phyloP scores from a whole-genome alignment of 1,139 yeast genomes.

The Saccharomyces pastorianus region DNA sequence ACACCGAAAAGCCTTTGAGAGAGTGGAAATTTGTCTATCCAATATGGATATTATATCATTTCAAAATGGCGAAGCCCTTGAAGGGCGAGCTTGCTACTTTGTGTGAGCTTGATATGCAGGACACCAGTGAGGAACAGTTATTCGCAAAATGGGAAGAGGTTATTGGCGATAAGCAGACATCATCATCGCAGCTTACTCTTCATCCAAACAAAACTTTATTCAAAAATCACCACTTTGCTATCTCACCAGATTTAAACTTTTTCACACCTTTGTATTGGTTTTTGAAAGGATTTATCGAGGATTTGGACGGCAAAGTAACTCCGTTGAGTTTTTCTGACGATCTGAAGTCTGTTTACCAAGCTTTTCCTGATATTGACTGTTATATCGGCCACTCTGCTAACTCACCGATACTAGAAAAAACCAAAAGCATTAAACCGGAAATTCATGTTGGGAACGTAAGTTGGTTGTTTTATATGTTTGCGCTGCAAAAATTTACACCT shows the following conservation, averaged over 20 bases:
- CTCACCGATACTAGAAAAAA: conserved; percentile 34
- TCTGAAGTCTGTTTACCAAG: not conserved
- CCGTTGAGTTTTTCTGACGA: conserved; percentile 25
- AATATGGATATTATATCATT: conserved; percentile 67
- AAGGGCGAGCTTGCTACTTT: conserved; percentile 46
- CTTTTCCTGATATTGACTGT: conserved; percentile 37
- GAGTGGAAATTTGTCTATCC: conserved; percentile 53
- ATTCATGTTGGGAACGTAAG: conserved; percentile 53
- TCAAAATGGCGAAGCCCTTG: conserved; percentile 30
- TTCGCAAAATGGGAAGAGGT: not conserved
- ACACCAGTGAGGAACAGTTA: not conserved
- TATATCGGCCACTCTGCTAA: conserved; percentile 58
- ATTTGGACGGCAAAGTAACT: conserved; percentile 37
- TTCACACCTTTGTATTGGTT: conserved; percentile 29
- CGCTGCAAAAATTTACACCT: conserved; percentile 40
- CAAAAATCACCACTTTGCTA: conserved; percentile 16
- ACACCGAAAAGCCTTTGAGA: conserved; percentile 12
- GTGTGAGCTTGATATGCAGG: conserved; percentile 39
- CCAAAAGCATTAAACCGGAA: conserved; percentile 14
- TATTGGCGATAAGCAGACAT: not conserved
- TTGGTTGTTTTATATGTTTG: conserved; percentile 67
- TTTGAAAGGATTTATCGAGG: conserved; percentile 32
- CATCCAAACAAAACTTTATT: not conserved
- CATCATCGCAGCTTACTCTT: not conserved
- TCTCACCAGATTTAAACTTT: conserved; percentile 30